These are phyloP conservation scores for Acacia confusa DNA, from an alignment of 306 rosid species.

Conservation along the genomic window DNA sequence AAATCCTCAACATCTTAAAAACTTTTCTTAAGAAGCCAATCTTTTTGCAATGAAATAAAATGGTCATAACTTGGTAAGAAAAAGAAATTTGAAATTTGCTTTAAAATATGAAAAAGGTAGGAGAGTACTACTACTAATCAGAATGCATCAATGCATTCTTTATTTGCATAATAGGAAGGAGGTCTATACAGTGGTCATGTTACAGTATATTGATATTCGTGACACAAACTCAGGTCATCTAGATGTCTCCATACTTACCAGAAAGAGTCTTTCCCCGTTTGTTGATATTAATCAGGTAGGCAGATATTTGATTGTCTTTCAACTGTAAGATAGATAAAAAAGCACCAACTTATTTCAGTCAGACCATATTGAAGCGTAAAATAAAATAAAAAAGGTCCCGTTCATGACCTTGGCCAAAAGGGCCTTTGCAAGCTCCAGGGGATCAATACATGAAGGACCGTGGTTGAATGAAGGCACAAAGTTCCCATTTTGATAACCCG, in stretches of 20 bases:
- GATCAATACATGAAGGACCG: constrained; percentile 37
- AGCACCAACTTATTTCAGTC: not conserved
- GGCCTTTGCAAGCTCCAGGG: constrained; percentile 40
- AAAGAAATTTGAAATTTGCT: not conserved
- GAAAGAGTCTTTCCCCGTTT: constrained; percentile 30
- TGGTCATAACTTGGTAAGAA: not conserved
- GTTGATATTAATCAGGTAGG: constrained; percentile 44
- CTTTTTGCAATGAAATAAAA: not conserved
- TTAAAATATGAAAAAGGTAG: not conserved
- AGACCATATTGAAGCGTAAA: not conserved
- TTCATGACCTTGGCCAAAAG: constrained; percentile 39
- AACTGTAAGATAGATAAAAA: constrained; percentile 39
- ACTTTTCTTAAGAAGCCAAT: not conserved
- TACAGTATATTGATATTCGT: not conserved
- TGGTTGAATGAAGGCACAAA: constrained; percentile 45
- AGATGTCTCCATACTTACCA: constrained; percentile 29
- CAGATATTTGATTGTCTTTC: constrained; percentile 39
- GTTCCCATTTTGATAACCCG: constrained; percentile 54
- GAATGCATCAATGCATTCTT: not conserved
- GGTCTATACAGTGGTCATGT: not conserved
- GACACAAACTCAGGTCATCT: not conserved
- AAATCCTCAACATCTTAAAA: not conserved
- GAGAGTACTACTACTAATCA: not conserved
- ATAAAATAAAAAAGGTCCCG: constrained; percentile 3
- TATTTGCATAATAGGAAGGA: not conserved